Evolutionary conservation across 805 yeast genomes (phyloP).

Genomic region (Lipomyces chichibuensis): DNA sequence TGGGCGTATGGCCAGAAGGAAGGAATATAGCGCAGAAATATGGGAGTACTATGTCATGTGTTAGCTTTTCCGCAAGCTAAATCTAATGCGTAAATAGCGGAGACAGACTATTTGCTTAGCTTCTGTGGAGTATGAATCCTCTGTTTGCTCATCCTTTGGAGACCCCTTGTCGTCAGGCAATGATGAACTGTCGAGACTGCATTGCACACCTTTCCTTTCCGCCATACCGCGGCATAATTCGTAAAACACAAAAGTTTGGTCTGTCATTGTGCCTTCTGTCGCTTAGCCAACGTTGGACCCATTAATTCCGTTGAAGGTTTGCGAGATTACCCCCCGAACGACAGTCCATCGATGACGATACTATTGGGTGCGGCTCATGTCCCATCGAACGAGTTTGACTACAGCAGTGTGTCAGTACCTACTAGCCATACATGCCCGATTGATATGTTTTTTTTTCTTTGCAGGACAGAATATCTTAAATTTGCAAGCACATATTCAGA

Average conservation of each 20-base stretch:
- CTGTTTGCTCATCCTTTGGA: not conserved
- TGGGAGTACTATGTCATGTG: slow-evolving; percentile 26
- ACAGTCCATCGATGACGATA: not conserved
- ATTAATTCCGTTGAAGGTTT: not conserved
- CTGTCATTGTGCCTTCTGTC: slow-evolving; percentile 3
- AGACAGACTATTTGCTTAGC: slow-evolving; percentile 25
- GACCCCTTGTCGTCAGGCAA: not conserved
- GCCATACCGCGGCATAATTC: slow-evolving; percentile 27
- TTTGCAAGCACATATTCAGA: no score
- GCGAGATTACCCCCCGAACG: not conserved
- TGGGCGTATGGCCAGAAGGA: slow-evolving; percentile 17
- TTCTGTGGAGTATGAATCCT: slow-evolving; percentile 21
- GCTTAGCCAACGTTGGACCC: not conserved
- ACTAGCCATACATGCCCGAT: no score
- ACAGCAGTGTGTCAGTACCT: no score
- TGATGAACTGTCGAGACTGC: slow-evolving; percentile 3
- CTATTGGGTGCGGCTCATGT: not conserved
- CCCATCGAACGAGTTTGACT: no score
- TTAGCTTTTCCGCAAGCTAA: not conserved
- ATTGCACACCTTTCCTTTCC: slow-evolving; percentile 12
- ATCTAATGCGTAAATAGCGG: not conserved
- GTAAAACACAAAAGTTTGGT: slow-evolving; percentile 17
- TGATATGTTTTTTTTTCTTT: no score
- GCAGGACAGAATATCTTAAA: no score
- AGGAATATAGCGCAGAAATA: slow-evolving; percentile 14